Evolutionary conservation across 169 alveolate genomes (phyloP).

Genomic region (Eimeria praecox): DNA sequence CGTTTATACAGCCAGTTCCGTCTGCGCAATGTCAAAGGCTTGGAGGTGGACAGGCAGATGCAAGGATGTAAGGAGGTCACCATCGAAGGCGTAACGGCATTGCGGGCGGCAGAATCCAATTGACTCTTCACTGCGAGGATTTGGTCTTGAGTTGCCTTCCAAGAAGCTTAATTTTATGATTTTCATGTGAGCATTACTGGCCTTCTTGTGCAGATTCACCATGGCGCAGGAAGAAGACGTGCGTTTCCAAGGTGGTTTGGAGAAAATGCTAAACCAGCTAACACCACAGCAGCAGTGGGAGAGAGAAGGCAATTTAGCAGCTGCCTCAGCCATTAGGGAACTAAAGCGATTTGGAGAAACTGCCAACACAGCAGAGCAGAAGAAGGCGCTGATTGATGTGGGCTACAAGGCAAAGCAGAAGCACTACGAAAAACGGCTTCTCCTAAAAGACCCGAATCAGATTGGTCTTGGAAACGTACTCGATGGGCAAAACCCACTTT

Average conservation of each 20-base stretch:
- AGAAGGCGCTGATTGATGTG: constrained; percentile 1
- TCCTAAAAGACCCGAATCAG: constrained; percentile 35
- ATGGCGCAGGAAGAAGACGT: constrained; percentile 18
- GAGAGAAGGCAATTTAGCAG: constrained; percentile 29
- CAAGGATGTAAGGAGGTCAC: neutral
- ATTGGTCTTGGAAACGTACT: constrained; percentile 58
- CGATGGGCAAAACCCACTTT: constrained; percentile 27
- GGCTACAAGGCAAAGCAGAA: constrained; percentile 35
- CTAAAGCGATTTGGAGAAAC: neutral
- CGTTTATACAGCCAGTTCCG: neutral
- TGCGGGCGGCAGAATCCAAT: neutral
- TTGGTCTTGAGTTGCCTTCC: neutral
- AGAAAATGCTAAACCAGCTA: constrained; percentile 7
- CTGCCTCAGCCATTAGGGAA: constrained; percentile 13
- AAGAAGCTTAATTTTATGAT: neutral
- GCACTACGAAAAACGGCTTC: neutral
- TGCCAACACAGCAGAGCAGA: neutral
- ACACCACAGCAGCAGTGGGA: constrained; percentile 39
- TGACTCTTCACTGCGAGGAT: neutral
- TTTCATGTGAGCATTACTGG: neutral
- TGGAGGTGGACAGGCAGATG: neutral
- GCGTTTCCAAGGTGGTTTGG: constrained; percentile 41
- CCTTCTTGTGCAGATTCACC: neutral
- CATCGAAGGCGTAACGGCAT: neutral
- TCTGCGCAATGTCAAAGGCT: neutral